A percentile compares a stretch with the other conserved stretches of the same genome.
Evolutionary conservation across 2,329 filamentous ascomycete species (phyloP).

Genomic region (Lasiodiplodia theobromae): DNA sequence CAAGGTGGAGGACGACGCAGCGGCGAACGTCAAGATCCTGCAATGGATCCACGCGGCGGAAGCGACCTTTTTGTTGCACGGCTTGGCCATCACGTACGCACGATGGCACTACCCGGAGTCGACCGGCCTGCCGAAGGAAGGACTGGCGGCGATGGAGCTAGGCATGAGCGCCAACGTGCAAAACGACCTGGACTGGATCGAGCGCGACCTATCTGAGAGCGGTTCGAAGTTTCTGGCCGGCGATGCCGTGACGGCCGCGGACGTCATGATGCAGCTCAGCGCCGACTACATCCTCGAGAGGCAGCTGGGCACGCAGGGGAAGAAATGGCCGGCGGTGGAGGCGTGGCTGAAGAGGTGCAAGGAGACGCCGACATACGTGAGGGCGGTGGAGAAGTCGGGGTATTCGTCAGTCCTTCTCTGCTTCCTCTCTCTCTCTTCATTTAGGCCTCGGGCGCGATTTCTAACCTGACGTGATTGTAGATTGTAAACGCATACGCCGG

Average conservation of each 20-base stretch:
- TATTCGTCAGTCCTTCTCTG: conserved; percentile 6
- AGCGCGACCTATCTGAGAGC: conserved; percentile 50
- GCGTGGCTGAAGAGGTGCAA: conserved; percentile 50
- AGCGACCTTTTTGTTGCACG: conserved; percentile 55
- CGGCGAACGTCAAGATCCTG: conserved; percentile 46
- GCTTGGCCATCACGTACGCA: conserved; percentile 54
- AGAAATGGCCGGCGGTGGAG: conserved; percentile 42
- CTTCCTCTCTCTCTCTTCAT: background rate
- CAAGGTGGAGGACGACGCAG: conserved; percentile 38
- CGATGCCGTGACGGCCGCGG: conserved; percentile 51
- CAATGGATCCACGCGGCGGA: conserved; percentile 58
- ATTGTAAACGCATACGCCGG: background rate
- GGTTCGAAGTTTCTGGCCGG: conserved; percentile 51
- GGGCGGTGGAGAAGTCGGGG: conserved; percentile 52
- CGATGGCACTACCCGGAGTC: conserved; percentile 50
- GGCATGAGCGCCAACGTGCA: conserved; percentile 52
- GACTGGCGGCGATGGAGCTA: conserved; percentile 46
- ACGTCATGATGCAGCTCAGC: conserved; percentile 56
- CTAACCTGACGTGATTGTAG: background rate
- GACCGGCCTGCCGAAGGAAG: conserved; percentile 36
- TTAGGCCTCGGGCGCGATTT: too few species aligned
- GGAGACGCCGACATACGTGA: conserved; percentile 44
- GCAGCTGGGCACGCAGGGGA: conserved; percentile 47
- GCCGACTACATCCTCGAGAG: conserved; percentile 50
- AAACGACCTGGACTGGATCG: conserved; percentile 56